Base-by-base conservation (phyloP, 345 rosid genomes). In the Hevea brasiliensis region DNA sequence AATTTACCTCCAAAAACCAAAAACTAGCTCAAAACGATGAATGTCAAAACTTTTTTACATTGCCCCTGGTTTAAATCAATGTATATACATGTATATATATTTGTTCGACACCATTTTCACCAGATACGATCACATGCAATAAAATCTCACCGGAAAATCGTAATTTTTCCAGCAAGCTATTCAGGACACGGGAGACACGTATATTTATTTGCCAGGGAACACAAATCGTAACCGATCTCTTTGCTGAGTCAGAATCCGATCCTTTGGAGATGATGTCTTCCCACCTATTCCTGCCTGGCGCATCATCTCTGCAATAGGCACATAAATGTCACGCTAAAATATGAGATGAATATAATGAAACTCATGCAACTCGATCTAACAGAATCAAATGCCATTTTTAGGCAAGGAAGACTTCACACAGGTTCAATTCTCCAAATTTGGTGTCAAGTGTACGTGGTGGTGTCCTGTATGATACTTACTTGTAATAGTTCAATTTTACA, bases 251-350 rank as follows among this genome's bases (percentile, higher is more conserved):
- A 74, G 75, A 41, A 69, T 37, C 26, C 48, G 63, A 48, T 79
- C 78, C 62, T 74, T 79, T 4, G 81, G 81, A 65, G 78, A 74
- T 48, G 81, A 70, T 26, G 77, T 48, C 71, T 79, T 74, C 68
- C 75, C 75, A 13, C 72, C 66, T 32, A 59, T 70, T 14, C 78
- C 78, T 9, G 78, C 75, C 73, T 70, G 78, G 23, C 82, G 75
- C 63, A 64, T 29, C 68, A 79, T 69, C 68, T 79, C 82, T 79
- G 78, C 56, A 64, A n/a, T 3, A 32, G 42, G 50, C 27, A 67
- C 7, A 27, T 20, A 24, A 50, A 51, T 32, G 32, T 58, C 51
- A 58, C 7, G n/a, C n/a, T n/a, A n/a, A n/a, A n/a, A n/a, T n/a
- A 58, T 40, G n/a, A 47, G 12, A 2, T 42, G 6, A 42, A 59